A percentile compares a stretch with the other conserved stretches of the same genome.
Evolutionary conservation across 495 filamentous ascomycete species (phyloP).

Genomic region (Aspergillus cavernicola): DNA sequence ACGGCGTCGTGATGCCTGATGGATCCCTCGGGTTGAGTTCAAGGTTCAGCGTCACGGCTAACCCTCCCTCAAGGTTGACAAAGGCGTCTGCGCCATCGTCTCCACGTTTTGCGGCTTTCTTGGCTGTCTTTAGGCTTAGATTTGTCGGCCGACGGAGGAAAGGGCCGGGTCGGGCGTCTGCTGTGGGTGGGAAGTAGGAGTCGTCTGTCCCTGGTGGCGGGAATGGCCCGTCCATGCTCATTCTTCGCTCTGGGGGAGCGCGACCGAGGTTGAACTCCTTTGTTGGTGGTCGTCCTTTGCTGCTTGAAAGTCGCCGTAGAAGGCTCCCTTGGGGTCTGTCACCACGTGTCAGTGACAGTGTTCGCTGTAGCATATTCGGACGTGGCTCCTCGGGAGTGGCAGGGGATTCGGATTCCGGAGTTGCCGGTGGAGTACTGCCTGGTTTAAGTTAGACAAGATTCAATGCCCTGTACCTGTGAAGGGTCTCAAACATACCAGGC

Average conservation of each 20-base stretch:
- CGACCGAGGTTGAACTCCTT: constrained; percentile 38
- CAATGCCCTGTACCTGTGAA: background rate
- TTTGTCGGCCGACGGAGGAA: constrained; percentile 75
- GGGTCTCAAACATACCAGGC: constrained; percentile 49
- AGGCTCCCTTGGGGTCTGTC: constrained; percentile 48
- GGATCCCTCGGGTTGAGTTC: constrained; percentile 84
- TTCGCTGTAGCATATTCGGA: constrained; percentile 51
- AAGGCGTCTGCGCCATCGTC: constrained; percentile 40
- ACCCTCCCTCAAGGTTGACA: constrained; percentile 69
- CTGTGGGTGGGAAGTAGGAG: constrained; percentile 35
- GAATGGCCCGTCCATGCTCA: constrained; percentile 38
- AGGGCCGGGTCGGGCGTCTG: constrained; percentile 36
- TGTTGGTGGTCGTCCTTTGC: constrained; percentile 39
- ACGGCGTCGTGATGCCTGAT: constrained; percentile 81
- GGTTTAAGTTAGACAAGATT: constrained; percentile 6
- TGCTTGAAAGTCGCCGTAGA: constrained; percentile 51
- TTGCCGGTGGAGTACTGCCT: constrained; percentile 63
- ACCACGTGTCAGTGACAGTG: constrained; percentile 59
- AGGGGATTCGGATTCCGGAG: constrained; percentile 39
- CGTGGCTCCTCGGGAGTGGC: constrained; percentile 39
- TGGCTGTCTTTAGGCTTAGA: constrained; percentile 55
- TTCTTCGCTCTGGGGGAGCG: constrained; percentile 23
- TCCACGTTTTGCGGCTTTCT: constrained; percentile 35
- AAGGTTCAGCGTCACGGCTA: constrained; percentile 82
- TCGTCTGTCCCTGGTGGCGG: constrained; percentile 32